Percentiles rank a stretch among this genome's conserved stretches.
Evolutionary conservation across 176 grass and related monocot species (phyloP).

Genomic region (Oryza meridionalis): DNA sequence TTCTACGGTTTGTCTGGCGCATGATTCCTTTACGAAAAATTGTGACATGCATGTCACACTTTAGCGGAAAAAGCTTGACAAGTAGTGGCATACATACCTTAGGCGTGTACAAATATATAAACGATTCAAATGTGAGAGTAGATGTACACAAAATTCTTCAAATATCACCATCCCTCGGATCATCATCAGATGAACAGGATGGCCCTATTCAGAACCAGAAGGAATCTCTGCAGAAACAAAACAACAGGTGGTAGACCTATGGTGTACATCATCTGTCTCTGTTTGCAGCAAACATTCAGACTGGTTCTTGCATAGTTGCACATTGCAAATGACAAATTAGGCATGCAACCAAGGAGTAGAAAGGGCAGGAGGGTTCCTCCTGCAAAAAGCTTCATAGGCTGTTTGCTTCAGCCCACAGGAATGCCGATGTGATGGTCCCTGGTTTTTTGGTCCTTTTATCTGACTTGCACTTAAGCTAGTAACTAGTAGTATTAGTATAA

Average conservation of each 20-base stretch:
- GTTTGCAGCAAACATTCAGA: background rate
- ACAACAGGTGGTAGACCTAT: background rate
- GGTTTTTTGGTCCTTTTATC: background rate
- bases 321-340: slow-evolving; percentile 19
- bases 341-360: slow-evolving; percentile 19
- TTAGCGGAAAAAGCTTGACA: background rate
- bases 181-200: background rate
- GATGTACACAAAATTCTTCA: background rate
- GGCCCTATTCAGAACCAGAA: background rate
- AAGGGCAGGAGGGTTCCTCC: no score
- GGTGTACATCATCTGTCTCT: no score
- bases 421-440: slow-evolving; percentile 8
- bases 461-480: background rate
- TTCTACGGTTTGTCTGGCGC: background rate
- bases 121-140: no score
- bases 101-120: background rate
- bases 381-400: slow-evolving; percentile 13
- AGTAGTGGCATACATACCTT: background rate
- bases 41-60: background rate
- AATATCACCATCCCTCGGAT: background rate
- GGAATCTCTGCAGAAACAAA: background rate
- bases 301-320: background rate
- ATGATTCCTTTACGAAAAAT: background rate
- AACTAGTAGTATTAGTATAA: background rate
- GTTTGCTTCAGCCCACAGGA: slow-evolving; percentile 32